Evolutionary conservation across 2,329 filamentous ascomycete species (phyloP).

Genomic region (Elsinoe arachidis): DNA sequence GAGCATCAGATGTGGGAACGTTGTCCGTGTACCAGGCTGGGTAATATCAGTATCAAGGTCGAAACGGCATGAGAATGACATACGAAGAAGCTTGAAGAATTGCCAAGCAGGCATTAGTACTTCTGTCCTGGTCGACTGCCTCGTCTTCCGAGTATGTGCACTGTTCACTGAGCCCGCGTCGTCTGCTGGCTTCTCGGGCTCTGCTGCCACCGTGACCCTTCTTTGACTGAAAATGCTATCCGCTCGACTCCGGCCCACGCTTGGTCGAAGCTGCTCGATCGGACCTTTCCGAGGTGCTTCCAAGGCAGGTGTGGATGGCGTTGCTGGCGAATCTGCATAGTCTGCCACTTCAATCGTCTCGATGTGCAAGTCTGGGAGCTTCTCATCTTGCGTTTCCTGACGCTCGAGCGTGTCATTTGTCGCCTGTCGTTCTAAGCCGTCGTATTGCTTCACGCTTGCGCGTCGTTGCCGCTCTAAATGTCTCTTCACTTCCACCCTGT

Average conservation of each 20-base stretch:
- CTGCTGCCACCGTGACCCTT: conserved; percentile 26
- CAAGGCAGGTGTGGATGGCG: conserved; percentile 14
- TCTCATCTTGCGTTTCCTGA: conserved; percentile 21
- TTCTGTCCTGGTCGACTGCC: conserved; percentile 51
- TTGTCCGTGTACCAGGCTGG: conserved; percentile 78
- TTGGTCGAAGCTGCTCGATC: conserved; percentile 26
- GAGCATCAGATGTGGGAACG: conserved; percentile 56
- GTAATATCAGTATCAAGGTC: conserved; percentile 16
- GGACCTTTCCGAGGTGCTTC: conserved; percentile 20
- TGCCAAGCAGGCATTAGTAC: conserved; percentile 96
- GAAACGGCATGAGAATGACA: conserved; percentile 30
- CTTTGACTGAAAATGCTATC: conserved; percentile 44
- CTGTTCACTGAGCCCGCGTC: conserved; percentile 32
- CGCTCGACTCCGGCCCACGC: conserved; percentile 32
- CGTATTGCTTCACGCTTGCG: conserved; percentile 65
- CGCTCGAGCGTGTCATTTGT: conserved; percentile 16
- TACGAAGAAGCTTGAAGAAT: conserved; percentile 87
- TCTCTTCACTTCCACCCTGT: conserved; percentile 77
- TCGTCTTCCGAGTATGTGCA: conserved; percentile 25
- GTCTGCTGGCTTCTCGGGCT: conserved; percentile 33
- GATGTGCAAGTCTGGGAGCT: conserved; percentile 36
- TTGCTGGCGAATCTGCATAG: conserved; percentile 21
- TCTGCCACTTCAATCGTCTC: conserved; percentile 28
- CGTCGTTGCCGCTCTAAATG: conserved; percentile 53
- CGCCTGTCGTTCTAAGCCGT: conserved; percentile 44